These are phyloP conservation scores for Sporothrix schenckii DNA, from an alignment of 2,329 filamentous ascomycete genomes.

Conservation along the genomic window DNA sequence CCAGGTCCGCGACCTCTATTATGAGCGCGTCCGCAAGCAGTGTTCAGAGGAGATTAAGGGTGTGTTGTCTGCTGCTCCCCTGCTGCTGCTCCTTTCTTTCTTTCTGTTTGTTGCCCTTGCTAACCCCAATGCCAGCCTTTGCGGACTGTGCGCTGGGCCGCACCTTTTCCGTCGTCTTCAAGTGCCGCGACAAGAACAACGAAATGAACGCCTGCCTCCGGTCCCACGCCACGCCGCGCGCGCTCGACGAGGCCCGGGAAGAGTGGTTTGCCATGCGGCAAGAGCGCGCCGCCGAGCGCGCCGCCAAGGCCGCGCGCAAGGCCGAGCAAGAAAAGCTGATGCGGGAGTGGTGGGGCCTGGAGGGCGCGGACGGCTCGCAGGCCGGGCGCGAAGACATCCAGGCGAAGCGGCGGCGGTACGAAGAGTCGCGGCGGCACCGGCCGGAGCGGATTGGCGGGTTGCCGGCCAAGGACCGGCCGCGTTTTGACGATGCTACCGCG, in stretches of 20 bases:
- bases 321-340: constrained; percentile 67
- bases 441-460: constrained; percentile 61
- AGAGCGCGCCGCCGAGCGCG: constrained; percentile 68
- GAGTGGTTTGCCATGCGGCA: constrained; percentile 87
- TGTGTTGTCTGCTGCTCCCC: constrained; percentile 41
- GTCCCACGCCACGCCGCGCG: constrained; percentile 76
- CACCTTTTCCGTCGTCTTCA: constrained; percentile 85
- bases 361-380: constrained; percentile 52
- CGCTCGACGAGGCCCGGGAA: constrained; percentile 84
- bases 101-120: background rate
- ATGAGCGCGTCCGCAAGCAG: constrained; percentile 73
- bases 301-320: constrained; percentile 63
- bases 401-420: constrained; percentile 52
- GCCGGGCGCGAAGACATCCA: constrained; percentile 53
- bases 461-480: constrained; percentile 47
- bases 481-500: constrained; percentile 33
- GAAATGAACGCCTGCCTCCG: constrained; percentile 96
- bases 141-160: constrained; percentile 84
- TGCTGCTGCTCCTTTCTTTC: background rate
- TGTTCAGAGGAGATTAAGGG: constrained; percentile 81
- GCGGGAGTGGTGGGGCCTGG: constrained; percentile 67
- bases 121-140: constrained; percentile 65
- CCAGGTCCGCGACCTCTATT: constrained; percentile 78
- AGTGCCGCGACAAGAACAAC: constrained; percentile 76
- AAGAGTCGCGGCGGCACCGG: constrained; percentile 57